Evolutionary conservation across 1,139 yeast genomes (phyloP).

Genomic region (Pichiaceae sp.): DNA sequence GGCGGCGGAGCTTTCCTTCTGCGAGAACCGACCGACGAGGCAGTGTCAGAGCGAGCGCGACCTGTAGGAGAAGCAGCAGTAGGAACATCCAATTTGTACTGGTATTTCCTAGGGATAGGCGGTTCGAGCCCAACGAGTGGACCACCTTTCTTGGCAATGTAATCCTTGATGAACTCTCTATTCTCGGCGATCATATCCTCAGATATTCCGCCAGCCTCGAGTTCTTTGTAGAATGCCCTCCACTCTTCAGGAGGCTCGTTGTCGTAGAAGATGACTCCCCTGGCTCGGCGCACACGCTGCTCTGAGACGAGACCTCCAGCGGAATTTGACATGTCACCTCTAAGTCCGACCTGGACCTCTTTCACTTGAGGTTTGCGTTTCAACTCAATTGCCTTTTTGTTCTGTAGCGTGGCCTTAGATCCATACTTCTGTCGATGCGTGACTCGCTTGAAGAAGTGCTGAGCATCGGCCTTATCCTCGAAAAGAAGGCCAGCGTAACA

Average conservation of each 20-base stretch:
- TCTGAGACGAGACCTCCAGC: conserved; percentile 12
- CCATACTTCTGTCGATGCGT: conserved; percentile 73
- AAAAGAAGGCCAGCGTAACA: conserved; percentile 84
- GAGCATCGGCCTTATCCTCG: conserved; percentile 84
- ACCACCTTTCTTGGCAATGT: conserved; percentile 71
- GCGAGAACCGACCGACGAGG: conserved; percentile 16
- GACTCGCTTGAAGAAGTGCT: conserved; percentile 74
- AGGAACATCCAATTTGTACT: conserved; percentile 17
- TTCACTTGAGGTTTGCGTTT: conserved; percentile 38
- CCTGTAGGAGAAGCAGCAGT: conserved; percentile 4
- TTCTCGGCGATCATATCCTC: conserved; percentile 90
- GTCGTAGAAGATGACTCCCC: conserved; percentile 64
- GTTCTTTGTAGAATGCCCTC: conserved; percentile 65
- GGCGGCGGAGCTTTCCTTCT: conserved; percentile 22
- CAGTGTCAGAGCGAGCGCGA: conserved; percentile 6
- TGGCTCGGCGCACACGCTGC: conserved; percentile 48
- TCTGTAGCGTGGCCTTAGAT: conserved; percentile 74
- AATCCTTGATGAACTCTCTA: conserved; percentile 71
- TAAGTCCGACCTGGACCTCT: conserved; percentile 49
- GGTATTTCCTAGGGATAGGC: conserved; percentile 63
- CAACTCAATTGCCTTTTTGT: conserved; percentile 80
- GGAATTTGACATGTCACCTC: conserved; percentile 44
- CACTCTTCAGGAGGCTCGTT: conserved; percentile 81
- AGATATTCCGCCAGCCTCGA: conserved; percentile 71
- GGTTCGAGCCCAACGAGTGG: conserved; percentile 83